Evolutionary conservation across 176 grass and related monocot genomes (phyloP).

Genomic region (Chloris gayana): DNA sequence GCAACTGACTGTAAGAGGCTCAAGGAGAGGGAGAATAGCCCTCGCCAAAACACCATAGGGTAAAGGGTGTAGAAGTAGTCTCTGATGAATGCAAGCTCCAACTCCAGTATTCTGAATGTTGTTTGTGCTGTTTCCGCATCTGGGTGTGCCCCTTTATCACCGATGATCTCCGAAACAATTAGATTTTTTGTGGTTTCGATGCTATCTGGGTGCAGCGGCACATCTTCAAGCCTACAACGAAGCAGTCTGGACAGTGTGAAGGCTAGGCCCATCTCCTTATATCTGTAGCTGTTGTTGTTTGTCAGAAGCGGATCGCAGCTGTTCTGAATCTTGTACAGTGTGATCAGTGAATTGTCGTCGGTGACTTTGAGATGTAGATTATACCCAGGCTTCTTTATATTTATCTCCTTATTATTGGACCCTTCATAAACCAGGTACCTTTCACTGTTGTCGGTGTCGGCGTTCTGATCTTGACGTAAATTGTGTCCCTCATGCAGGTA

Average conservation of each 20-base stretch:
- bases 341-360: neutral
- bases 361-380: neutral
- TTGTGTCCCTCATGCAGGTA: neutral
- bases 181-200: neutral
- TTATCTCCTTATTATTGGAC: neutral
- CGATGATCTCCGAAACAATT: neutral
- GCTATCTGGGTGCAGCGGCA: neutral
- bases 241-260: constrained; percentile 29
- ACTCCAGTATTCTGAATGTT: constrained; percentile 16
- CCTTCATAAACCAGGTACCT: constrained; percentile 5
- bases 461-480: neutral
- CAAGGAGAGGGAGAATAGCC: neutral
- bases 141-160: neutral
- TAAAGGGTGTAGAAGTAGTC: constrained; percentile 31
- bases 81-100: constrained; percentile 15
- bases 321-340: neutral
- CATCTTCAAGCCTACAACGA: constrained; percentile 37
- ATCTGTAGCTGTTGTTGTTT: neutral
- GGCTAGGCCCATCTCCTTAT: constrained; percentile 12
- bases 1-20: neutral
- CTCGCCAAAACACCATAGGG: constrained; percentile 7
- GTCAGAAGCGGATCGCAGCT: too few species aligned
- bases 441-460: too few species aligned
- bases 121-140: too few species aligned
- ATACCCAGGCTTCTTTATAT: neutral